Percentiles rank a stretch among this genome's conserved stretches.
Conservation (phyloP, 148 eudicot genomes). For the Fallopia convolvulus region DNA sequence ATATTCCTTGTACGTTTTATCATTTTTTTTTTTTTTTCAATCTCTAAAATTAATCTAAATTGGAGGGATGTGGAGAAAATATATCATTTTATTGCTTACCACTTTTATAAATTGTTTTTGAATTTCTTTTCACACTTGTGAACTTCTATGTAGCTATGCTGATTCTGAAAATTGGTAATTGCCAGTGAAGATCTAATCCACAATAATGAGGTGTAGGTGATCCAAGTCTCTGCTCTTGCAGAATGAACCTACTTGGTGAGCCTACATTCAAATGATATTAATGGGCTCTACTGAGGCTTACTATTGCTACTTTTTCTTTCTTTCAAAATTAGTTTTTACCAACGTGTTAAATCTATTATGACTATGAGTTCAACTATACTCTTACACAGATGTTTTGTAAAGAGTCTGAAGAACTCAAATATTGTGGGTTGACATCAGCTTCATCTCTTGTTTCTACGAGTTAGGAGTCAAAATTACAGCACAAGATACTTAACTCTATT, state of each 20-base stretch:
- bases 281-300: constrained; percentile 46
- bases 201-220: constrained; percentile 43
- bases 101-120: no score
- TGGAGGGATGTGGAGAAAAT: no score
- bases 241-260: constrained; percentile 33
- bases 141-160: background rate
- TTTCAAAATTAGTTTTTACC: background rate
- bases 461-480: constrained; percentile 67
- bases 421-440: constrained; percentile 70
- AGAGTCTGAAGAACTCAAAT: constrained; percentile 43
- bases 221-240: constrained; percentile 48
- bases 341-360: background rate
- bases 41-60: no score
- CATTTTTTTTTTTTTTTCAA: no score
- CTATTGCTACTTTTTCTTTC: background rate
- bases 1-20: no score
- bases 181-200: constrained; percentile 47
- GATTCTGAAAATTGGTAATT: background rate
- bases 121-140: no score
- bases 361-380: constrained; percentile 57
- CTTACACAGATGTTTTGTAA: background rate
- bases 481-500: constrained; percentile 22
- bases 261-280: constrained; percentile 45
- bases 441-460: constrained; percentile 46
- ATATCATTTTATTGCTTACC: no score